Evolutionary conservation across 2,329 filamentous ascomycete species (phyloP), one percentile per base, ranked within the genome.

Genomic region (Dryadomyces sulphureus): DNA sequence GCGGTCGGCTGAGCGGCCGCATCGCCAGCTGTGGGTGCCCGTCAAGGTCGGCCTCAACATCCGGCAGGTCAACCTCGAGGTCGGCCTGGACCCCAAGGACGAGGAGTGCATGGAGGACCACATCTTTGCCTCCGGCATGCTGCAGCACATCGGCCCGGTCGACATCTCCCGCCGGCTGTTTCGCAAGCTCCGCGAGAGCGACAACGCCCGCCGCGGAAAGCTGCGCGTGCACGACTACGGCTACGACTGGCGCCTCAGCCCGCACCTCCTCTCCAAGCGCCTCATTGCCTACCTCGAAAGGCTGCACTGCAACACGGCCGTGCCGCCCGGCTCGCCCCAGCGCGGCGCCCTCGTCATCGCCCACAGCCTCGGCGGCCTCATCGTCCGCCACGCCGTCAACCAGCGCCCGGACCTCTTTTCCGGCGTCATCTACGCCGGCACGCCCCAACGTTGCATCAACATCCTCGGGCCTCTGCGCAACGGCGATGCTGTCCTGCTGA

Each of bases 181-280:
- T 61, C 89, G 85, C 58, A 79, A 82, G 46, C 62, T 94, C 19
- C 73, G 77, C 43, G 79, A 81, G 27, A 84, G 77, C 53, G 78
- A 86, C 12, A 93, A 93, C 55, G 78, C 76, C 2, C 72, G 75
- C 45, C 70, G 67, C 4, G 86, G 85, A 7, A 81, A 74, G 51
- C 65, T 95, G 6, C 73, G 87, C 41, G 74, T 94, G 1, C 88
- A 88, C 68, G 82, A 95, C 55, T 96, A 90, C 57, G 88, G 89
- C 17, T 96, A 94, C 56, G 90, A 96, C 62, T 96, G 90, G 90
- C 75, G 90, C 16, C 66, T 98, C 35, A 92, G 85, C 52, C 90
- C 90, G 1, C 75, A 81, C 56, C 66, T 87, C 1, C 71, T 92
- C 0, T 88, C 84, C 3, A 68, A 70, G 40, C 77, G 77, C 50